Base-by-base conservation (phyloP, 306 rosid genomes). In the Psophocarpus tetragonolobus region DNA sequence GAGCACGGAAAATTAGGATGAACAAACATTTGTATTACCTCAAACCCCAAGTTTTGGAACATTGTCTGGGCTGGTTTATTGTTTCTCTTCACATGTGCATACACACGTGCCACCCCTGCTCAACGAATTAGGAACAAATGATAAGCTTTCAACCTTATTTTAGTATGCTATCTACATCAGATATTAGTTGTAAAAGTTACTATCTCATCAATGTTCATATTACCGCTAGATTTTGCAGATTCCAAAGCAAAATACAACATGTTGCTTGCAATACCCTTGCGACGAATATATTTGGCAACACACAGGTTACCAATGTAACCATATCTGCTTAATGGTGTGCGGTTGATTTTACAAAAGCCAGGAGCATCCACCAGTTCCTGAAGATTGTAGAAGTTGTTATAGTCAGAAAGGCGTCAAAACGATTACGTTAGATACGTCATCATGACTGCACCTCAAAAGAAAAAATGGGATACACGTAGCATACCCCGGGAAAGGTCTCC, bases 401-500 rank as follows among this genome's bases (percentile, higher is more conserved):
- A 12, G 20, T 58, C 7, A 10, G 20, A 27, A 58, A 26, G 6
- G 20, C 38, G 14, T 27, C 0, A 24, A 74, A 68, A 71, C 3
- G 48, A 66, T 47, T 36, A 48, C 23, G 51, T 45, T 76, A 70
- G 11, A 38, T 4, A 38, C 10, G 66, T 62, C n/a, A n/a, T n/a
- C n/a, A n/a, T n/a, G n/a, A n/a, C 32, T 23, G 64, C 33, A 57
- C 8, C 57, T 77, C 15, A 66, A 36, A 26, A 39, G 69, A 66
- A 73, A 33, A 77, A 38, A 10, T 12, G 47, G 14, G 21, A 60
- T 29, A 12, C 0, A 15, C 13, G 30, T 51, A 32, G 7, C 18
- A 29, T 86, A 92, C 97, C 91, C 96, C 88, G 11, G 96, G 96
- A 86, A 86, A 89, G 41, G 84, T 87, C 86, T 90, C 96, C 80